Evolutionary conservation across 495 filamentous ascomycete genomes (phyloP).

Genomic region (Hyphodiscus hymeniophilus): DNA sequence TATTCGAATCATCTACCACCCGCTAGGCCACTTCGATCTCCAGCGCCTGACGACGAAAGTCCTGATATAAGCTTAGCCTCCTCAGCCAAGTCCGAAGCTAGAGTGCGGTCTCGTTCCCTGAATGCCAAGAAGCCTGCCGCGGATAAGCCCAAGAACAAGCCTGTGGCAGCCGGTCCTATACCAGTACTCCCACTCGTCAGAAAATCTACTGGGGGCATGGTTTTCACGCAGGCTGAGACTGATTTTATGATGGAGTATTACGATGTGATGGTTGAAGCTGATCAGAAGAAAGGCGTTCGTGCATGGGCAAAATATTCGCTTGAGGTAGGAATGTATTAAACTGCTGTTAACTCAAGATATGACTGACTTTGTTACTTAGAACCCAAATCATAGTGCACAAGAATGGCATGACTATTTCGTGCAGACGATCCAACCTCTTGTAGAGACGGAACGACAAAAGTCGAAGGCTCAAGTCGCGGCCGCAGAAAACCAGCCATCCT

Average conservation of each 20-base stretch:
- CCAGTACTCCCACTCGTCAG: background rate
- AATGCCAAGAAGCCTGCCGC: constrained; percentile 1
- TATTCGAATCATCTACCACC: too few relatives aligned
- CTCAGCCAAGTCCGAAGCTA: background rate
- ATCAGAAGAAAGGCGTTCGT: constrained; percentile 11
- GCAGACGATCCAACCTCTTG: constrained; percentile 15
- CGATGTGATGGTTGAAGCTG: constrained; percentile 17
- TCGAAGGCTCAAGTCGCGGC: too few relatives aligned
- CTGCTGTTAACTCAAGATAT: too few relatives aligned
- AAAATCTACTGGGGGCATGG: constrained; percentile 4
- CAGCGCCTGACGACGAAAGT: too few relatives aligned
- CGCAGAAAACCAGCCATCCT: too few relatives aligned
- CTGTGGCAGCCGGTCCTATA: background rate
- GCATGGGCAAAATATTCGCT: constrained; percentile 17
- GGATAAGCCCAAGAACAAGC: background rate
- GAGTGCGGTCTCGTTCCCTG: background rate
- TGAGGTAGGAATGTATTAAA: constrained; percentile 1
- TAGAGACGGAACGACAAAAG: background rate
- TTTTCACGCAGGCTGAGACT: constrained; percentile 18
- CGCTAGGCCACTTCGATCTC: too few relatives aligned
- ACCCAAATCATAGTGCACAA: constrained; percentile 24
- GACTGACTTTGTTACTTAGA: constrained; percentile 4
- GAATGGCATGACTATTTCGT: constrained; percentile 28
- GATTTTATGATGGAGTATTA: constrained; percentile 3
- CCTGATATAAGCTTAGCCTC: background rate